These are phyloP conservation scores for Aspergillus sp. DNA, from an alignment of 2,329 filamentous ascomycete species.

Conservation along the genomic window DNA sequence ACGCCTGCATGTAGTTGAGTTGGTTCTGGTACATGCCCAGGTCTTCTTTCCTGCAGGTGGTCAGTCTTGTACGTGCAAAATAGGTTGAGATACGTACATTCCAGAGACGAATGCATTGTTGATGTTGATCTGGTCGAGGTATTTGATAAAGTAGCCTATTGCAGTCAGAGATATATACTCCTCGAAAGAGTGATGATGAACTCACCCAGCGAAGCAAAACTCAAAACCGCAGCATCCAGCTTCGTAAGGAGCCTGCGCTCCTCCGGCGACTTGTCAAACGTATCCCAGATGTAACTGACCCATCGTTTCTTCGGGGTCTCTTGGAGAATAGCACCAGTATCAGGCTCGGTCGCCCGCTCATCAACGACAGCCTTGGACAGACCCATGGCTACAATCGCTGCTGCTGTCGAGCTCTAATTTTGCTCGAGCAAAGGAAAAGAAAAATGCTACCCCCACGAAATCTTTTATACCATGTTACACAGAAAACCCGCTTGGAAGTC, in stretches of 20 bases:
- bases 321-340: conserved; percentile 23
- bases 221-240: conserved; percentile 54
- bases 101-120: conserved; percentile 55
- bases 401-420: background rate
- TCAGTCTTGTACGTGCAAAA: background rate
- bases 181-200: background rate
- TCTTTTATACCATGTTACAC: background rate
- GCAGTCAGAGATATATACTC: no score
- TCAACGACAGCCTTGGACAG: conserved; percentile 15
- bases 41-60: conserved; percentile 54
- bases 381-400: conserved; percentile 22
- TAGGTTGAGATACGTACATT: conserved; percentile 38
- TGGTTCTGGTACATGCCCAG: conserved; percentile 58
- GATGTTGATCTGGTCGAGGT: conserved; percentile 52
- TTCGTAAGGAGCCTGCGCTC: conserved; percentile 56
- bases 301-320: conserved; percentile 40
- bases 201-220: conserved; percentile 51
- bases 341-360: conserved; percentile 19
- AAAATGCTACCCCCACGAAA: background rate
- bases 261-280: conserved; percentile 56
- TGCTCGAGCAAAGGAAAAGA: background rate
- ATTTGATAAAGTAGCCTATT: conserved; percentile 57
- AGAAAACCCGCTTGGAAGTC: no score
- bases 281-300: conserved; percentile 59
- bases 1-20: conserved; percentile 60